phyloP scores from a whole-genome alignment of 176 grass and related monocot genomes.

The Hordeum marinum region DNA sequence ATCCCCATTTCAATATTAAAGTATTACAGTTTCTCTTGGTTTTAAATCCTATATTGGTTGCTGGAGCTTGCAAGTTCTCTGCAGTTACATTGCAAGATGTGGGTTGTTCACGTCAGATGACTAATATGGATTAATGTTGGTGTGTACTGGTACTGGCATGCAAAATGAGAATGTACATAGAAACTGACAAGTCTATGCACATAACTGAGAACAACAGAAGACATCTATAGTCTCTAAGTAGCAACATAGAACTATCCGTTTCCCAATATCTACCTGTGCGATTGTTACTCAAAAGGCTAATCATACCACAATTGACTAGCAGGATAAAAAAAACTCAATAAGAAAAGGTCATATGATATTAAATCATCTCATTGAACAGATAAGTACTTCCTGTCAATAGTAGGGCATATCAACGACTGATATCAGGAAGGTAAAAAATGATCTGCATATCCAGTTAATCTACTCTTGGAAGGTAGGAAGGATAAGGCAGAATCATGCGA shows the following conservation, averaged over 20 bases:
- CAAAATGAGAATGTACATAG: conserved; percentile 2
- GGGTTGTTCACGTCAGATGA: neutral
- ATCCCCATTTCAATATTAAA: neutral
- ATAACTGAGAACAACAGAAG: neutral
- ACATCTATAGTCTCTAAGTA: neutral
- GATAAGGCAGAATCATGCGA: conserved; percentile 13
- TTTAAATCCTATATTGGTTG: neutral
- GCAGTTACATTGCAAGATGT: neutral
- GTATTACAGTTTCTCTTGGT: neutral
- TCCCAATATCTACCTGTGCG: neutral
- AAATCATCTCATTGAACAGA: neutral
- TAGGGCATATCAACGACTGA: neutral
- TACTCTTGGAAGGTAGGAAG: neutral
- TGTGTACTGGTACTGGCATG: neutral
- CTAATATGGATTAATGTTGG: neutral
- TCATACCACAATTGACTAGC: neutral
- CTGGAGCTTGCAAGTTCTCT: neutral
- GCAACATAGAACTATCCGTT: neutral
- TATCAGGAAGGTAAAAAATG: neutral
- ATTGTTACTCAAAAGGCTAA: neutral
- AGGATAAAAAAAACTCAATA: neutral
- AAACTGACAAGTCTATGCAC: neutral
- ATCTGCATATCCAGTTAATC: neutral
- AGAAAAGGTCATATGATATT: neutral
- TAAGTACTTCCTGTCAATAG: neutral